These are phyloP conservation scores for Plenodomus lindquistii DNA, from an alignment of 2,329 filamentous ascomycete species.

Conservation along the genomic window DNA sequence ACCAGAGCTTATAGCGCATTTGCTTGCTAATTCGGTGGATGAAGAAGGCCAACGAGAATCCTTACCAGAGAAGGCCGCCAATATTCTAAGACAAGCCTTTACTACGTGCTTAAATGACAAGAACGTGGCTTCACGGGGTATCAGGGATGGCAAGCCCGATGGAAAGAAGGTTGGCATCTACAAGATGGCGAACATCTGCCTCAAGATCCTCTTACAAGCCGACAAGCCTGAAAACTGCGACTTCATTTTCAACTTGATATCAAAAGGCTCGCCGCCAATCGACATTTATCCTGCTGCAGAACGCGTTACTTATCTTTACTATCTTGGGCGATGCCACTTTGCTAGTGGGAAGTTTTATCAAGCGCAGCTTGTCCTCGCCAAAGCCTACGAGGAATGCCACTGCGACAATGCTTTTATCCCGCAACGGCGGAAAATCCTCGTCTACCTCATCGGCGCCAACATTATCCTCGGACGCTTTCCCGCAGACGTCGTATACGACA, in stretches of 20 bases:
- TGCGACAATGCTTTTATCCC: constrained; percentile 51
- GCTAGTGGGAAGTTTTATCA: constrained; percentile 81
- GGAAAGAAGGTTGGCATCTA: constrained; percentile 89
- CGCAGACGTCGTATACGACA: constrained; percentile 64
- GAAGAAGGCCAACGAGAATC: constrained; percentile 73
- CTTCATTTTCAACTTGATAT: constrained; percentile 88
- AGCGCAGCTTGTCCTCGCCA: constrained; percentile 73
- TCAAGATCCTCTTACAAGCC: constrained; percentile 88
- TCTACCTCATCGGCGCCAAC: constrained; percentile 81
- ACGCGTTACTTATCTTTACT: constrained; percentile 91
- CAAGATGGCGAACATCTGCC: constrained; percentile 85
- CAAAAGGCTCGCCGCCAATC: constrained; percentile 78
- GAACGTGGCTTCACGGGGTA: constrained; percentile 62
- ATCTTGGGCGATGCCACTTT: constrained; percentile 88
- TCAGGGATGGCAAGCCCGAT: constrained; percentile 67
- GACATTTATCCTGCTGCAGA: constrained; percentile 82
- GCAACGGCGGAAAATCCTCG: constrained; percentile 79
- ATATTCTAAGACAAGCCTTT: constrained; percentile 88
- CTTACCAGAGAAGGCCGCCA: constrained; percentile 83
- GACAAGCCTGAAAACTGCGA: constrained; percentile 81
- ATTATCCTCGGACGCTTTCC: constrained; percentile 85
- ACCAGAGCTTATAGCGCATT: constrained; percentile 73
- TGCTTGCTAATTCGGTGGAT: constrained; percentile 57
- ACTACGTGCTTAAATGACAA: constrained; percentile 86
- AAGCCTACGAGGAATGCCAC: constrained; percentile 76